Evolutionary conservation across 2,329 filamentous ascomycete species (phyloP).

Genomic region (Arthrobotrys sinensis): DNA sequence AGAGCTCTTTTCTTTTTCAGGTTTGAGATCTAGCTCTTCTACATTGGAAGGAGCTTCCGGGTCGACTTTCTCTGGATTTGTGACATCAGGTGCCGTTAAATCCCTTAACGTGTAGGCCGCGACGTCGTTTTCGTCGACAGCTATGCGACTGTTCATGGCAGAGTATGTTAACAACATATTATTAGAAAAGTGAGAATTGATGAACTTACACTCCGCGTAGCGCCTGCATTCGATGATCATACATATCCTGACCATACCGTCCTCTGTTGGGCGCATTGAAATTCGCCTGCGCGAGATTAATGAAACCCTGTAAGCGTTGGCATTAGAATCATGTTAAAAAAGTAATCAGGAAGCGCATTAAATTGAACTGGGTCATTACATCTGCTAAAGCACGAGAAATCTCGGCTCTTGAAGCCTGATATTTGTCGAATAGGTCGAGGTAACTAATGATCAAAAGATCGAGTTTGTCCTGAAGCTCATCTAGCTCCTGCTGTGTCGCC

Average conservation of each 20-base stretch:
- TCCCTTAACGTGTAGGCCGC: conserved; percentile 36
- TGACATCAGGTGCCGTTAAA: background rate
- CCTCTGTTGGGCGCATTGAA: conserved; percentile 68
- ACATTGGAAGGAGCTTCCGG: background rate
- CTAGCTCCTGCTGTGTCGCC: conserved; percentile 36
- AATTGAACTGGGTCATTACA: background rate
- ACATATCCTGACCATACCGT: conserved; percentile 69
- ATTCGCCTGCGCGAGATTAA: conserved; percentile 71
- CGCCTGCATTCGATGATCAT: conserved; percentile 72
- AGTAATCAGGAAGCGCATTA: conserved; percentile 61
- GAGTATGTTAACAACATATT: background rate
- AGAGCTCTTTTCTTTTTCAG: conserved; percentile 6
- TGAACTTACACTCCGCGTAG: conserved; percentile 67
- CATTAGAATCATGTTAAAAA: conserved; percentile 36
- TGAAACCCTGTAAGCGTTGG: conserved; percentile 68
- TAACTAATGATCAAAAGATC: conserved; percentile 69
- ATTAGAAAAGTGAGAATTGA: background rate
- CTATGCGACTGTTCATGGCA: background rate
- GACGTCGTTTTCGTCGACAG: background rate
- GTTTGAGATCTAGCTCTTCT: background rate
- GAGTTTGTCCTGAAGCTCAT: conserved; percentile 66
- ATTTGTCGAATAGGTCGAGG: conserved; percentile 68
- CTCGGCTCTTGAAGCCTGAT: conserved; percentile 68
- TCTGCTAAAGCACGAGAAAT: conserved; percentile 63
- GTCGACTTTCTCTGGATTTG: background rate